Conservation (phyloP, 257 asterid genomes). For the Nicotiana benthamiana region DNA sequence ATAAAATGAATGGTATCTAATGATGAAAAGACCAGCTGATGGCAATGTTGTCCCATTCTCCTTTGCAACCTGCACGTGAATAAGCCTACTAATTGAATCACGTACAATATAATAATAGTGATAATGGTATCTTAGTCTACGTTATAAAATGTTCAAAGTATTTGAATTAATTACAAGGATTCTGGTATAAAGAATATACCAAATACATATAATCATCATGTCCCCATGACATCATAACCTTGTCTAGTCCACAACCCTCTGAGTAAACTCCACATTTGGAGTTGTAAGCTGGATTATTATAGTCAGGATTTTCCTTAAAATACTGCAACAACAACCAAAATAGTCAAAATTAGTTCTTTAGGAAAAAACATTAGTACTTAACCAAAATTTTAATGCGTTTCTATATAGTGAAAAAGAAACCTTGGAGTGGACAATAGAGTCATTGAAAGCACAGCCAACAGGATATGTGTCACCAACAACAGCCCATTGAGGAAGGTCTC, state of each 20-base stretch:
- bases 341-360: background rate
- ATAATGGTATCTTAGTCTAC: background rate
- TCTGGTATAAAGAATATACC: conserved; percentile 26
- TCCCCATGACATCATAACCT: conserved; percentile 89
- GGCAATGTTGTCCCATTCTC: conserved; percentile 66
- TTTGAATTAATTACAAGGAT: background rate
- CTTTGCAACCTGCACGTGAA: conserved; percentile 56
- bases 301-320: conserved; percentile 62
- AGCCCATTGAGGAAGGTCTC: conserved; percentile 94
- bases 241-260: conserved; percentile 67
- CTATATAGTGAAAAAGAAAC: conserved; percentile 14
- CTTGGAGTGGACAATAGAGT: conserved; percentile 69
- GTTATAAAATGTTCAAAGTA: background rate
- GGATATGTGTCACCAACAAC: conserved; percentile 92
- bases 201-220: conserved; percentile 89
- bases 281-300: conserved; percentile 37
- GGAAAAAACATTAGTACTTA: background rate
- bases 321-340: conserved; percentile 29
- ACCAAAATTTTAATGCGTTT: background rate
- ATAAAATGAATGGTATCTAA: conserved; percentile 80
- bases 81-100: background rate
- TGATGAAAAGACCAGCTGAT: conserved; percentile 67
- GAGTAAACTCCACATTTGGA: conserved; percentile 59
- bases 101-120: background rate
- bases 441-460: conserved; percentile 82